Percentiles rank a stretch among this genome's conserved stretches.
Evolutionary conservation across 441 rosid species (phyloP).

Genomic region (Adansonia rubrostipa): DNA sequence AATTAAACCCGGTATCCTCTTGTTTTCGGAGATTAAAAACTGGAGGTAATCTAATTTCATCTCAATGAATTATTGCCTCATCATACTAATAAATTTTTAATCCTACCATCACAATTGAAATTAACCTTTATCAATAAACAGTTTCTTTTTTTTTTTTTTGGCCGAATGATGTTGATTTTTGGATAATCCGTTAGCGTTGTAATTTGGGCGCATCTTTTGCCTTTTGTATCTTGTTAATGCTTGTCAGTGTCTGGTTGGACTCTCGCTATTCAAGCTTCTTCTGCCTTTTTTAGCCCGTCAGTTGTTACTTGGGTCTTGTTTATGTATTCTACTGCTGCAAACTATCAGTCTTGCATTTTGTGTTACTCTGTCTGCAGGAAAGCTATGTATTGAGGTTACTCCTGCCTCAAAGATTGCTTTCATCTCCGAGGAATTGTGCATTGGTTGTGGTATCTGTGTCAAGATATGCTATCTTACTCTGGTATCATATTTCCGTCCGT

Average conservation of each 20-base stretch:
- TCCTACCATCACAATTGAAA: too few species aligned
- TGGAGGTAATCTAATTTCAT: background rate
- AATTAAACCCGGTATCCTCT: background rate
- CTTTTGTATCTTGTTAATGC: background rate
- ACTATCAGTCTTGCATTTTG: conserved; percentile 13
- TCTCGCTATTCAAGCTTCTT: too few species aligned
- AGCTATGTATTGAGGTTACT: too few species aligned
- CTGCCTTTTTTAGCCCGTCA: too few species aligned
- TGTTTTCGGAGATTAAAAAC: background rate
- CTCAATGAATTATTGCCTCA: too few species aligned
- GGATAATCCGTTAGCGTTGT: background rate
- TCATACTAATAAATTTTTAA: too few species aligned
- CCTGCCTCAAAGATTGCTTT: too few species aligned
- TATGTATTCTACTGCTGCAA: background rate
- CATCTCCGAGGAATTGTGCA: conserved; percentile 93
- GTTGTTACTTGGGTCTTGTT: background rate
- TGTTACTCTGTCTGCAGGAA: background rate
- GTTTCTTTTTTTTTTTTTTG: too few species aligned
- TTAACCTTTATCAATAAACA: too few species aligned
- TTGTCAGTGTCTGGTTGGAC: background rate
- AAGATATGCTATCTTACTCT: conserved; percentile 55
- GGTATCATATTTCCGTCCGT: too few species aligned
- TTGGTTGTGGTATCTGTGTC: conserved; percentile 96
- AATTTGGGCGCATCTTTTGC: background rate
- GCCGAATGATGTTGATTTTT: background rate